Evolutionary conservation across 495 filamentous ascomycete species (phyloP).

Genomic region (Penicillium herquei): DNA sequence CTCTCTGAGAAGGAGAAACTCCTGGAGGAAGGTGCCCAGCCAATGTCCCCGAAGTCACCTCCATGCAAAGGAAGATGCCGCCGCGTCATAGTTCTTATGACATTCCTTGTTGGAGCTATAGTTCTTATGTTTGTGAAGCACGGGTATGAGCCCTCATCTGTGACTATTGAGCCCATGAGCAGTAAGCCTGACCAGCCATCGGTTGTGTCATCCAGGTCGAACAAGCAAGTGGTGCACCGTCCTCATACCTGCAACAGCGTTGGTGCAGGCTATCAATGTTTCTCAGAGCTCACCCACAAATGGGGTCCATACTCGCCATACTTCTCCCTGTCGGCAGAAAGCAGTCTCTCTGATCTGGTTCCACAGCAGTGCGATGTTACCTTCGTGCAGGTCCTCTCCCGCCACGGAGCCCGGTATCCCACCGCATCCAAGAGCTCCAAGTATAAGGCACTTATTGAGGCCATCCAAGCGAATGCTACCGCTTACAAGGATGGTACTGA

Average conservation of each 20-base stretch:
- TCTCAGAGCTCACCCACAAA: conserved; percentile 56
- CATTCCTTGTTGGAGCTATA: not conserved
- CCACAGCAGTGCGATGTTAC: conserved; percentile 67
- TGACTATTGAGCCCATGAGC: not conserved
- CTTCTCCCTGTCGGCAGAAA: conserved; percentile 58
- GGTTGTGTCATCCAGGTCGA: conserved; percentile 6
- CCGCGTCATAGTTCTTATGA: conserved; percentile 2
- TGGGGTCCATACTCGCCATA: conserved; percentile 90
- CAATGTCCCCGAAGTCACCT: not conserved
- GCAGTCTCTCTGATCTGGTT: conserved; percentile 51
- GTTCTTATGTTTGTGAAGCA: not conserved
- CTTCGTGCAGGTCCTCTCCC: conserved; percentile 75
- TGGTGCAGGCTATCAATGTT: conserved; percentile 62
- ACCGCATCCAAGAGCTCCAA: conserved; percentile 57
- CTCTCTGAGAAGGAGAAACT: conserved; percentile 8
- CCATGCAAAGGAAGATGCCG: not conserved
- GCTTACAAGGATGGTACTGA: conserved; percentile 55
- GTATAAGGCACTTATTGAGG: conserved; percentile 56
- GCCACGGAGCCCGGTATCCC: conserved; percentile 83
- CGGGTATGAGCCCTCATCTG: conserved; percentile 14
- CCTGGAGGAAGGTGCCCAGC: conserved; percentile 3
- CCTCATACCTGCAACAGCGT: conserved; percentile 54
- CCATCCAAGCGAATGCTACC: conserved; percentile 57
- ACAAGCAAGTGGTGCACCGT: not conserved
- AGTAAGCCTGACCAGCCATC: conserved; percentile 9